Evolutionary conservation across 495 filamentous ascomycete species (phyloP).

Genomic region (Friedmanniomyces endolithicus): DNA sequence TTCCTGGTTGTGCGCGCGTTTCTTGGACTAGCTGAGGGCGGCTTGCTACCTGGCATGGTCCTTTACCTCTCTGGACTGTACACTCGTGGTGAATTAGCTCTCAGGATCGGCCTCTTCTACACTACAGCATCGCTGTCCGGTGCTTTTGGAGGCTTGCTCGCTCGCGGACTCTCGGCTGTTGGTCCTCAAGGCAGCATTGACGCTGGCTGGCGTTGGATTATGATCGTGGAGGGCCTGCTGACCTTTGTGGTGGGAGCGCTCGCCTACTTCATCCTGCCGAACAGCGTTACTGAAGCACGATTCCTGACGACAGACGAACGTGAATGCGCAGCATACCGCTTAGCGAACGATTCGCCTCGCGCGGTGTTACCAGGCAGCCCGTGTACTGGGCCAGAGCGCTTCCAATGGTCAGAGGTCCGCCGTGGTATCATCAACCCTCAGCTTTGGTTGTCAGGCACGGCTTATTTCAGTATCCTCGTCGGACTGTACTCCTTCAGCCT

Average conservation of each 20-base stretch:
- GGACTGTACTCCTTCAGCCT: conserved; percentile 83
- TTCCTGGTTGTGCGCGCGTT: conserved; percentile 79
- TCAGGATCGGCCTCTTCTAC: conserved; percentile 77
- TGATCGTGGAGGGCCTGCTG: conserved; percentile 61
- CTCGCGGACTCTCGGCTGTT: no score
- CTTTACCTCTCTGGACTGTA: conserved; percentile 88
- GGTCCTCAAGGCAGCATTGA: conserved; percentile 58
- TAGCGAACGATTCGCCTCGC: conserved; percentile 61
- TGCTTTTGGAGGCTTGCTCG: conserved; percentile 74
- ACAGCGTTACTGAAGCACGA: no score
- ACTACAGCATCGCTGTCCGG: conserved; percentile 74
- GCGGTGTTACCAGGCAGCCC: no score
- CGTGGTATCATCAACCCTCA: no score
- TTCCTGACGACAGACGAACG: conserved; percentile 67
- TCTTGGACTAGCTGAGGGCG: conserved; percentile 65
- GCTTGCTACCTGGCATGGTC: conserved; percentile 75
- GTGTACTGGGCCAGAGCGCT: no score
- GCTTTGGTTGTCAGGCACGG: no score
- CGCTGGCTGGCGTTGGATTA: conserved; percentile 80
- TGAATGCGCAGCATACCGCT: conserved; percentile 56
- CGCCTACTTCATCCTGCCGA: no score
- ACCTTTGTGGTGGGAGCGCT: no score
- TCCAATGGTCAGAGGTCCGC: no score
- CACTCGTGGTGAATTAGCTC: conserved; percentile 66
- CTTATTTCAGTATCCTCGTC: no score